Percentiles rank a stretch among this genome's conserved stretches.
Evolutionary conservation across 2,329 filamentous ascomycete species (phyloP).

Genomic region (Penicillium psychrosexuale): DNA sequence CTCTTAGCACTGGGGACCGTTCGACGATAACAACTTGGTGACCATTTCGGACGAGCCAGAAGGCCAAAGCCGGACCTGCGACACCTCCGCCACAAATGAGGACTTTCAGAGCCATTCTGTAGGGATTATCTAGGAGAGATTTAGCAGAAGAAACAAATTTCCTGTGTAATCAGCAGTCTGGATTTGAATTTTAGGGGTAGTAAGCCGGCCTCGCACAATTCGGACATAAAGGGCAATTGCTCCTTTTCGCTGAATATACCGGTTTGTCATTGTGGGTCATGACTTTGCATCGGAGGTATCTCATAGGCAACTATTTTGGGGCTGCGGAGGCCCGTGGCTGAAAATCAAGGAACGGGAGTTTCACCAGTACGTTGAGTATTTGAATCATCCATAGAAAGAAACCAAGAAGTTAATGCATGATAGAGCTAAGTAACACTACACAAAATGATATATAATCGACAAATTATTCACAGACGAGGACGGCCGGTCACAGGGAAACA

Average conservation of each 20-base stretch:
- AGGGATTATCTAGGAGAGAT: background rate
- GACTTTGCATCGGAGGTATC: background rate
- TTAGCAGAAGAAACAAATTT: no score
- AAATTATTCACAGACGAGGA: conserved; percentile 19
- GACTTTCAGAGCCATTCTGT: conserved; percentile 42
- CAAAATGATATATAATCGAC: background rate
- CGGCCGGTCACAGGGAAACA: conserved; percentile 14
- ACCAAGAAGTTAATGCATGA: background rate
- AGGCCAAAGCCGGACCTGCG: conserved; percentile 47
- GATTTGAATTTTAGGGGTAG: background rate
- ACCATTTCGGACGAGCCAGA: conserved; percentile 45
- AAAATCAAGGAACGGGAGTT: background rate
- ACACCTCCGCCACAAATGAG: conserved; percentile 49
- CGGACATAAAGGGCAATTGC: background rate
- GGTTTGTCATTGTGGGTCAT: background rate
- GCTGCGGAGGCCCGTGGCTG: background rate
- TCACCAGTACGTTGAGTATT: background rate
- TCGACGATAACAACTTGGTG: conserved; percentile 44
- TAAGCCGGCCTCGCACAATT: background rate
- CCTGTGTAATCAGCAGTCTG: background rate
- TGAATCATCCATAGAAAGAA: background rate
- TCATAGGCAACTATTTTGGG: background rate
- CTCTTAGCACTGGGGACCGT: conserved; percentile 42
- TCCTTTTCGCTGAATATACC: background rate
- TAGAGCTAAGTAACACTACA: background rate